phyloP scores from a whole-genome alignment of 495 filamentous ascomycete species.

The Margaritispora aquatica region DNA sequence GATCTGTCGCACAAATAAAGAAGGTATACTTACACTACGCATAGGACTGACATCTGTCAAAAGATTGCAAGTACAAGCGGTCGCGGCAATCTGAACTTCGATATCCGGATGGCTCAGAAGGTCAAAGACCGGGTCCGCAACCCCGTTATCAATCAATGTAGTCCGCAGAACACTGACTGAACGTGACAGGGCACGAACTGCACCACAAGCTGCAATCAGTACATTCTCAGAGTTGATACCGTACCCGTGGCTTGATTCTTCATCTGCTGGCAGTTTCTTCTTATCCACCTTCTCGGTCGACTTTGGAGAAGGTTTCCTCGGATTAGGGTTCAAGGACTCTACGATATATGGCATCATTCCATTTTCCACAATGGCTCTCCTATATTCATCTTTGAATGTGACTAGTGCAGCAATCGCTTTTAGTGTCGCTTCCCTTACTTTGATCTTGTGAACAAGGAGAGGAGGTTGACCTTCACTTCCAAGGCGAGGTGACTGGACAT shows the following conservation, averaged over 20 bases:
- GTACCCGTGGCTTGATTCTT: constrained; percentile 24
- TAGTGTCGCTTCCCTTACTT: constrained; percentile 70
- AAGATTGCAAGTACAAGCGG: constrained; percentile 74
- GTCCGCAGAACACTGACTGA: constrained; percentile 81
- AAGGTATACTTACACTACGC: constrained; percentile 54
- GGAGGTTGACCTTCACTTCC: constrained; percentile 57
- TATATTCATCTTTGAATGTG: constrained; percentile 74
- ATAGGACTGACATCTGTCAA: constrained; percentile 84
- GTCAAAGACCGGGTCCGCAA: constrained; percentile 71
- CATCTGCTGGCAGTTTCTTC: constrained; percentile 29
- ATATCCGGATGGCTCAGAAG: constrained; percentile 70
- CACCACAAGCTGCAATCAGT: constrained; percentile 78
- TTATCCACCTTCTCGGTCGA: constrained; percentile 21
- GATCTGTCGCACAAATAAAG: constrained; percentile 21
- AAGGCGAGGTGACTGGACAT: constrained; percentile 30
- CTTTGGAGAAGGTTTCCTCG: constrained; percentile 30
- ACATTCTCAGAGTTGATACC: constrained; percentile 51
- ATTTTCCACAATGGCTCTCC: constrained; percentile 75
- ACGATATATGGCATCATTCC: constrained; percentile 76
- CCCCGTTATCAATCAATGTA: constrained; percentile 75
- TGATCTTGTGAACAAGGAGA: constrained; percentile 64
- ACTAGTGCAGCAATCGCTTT: constrained; percentile 73
- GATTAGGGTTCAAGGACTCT: constrained; percentile 65
- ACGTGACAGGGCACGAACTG: constrained; percentile 68
- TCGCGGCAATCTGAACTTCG: constrained; percentile 81